These are phyloP conservation scores for Phytophthora litchii DNA, from an alignment of 352 stramenopile genomes.

Conservation along the genomic window DNA sequence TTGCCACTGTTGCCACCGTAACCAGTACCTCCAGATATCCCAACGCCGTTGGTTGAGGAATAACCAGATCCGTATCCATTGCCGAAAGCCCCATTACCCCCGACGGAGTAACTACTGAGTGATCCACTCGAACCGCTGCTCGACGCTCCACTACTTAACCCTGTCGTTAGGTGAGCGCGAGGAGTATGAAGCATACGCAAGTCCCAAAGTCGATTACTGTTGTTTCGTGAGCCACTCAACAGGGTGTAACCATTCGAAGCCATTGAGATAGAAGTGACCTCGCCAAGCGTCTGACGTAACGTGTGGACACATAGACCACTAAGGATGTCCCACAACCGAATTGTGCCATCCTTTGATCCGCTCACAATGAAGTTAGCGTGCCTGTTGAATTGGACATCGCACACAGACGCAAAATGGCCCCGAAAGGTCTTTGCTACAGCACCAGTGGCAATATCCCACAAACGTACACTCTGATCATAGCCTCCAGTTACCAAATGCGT, in stretches of 20 bases:
- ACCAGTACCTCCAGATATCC: constrained; percentile 20
- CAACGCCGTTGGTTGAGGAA: constrained; percentile 25
- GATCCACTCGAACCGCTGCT: constrained; percentile 35
- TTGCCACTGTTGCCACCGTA: constrained; percentile 35
- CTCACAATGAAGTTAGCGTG: constrained; percentile 89
- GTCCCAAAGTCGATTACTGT: constrained; percentile 90
- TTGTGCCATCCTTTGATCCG: constrained; percentile 86
- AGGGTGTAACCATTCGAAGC: constrained; percentile 82
- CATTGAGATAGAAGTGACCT: constrained; percentile 88
- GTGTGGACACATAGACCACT: constrained; percentile 89
- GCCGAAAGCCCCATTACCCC: constrained; percentile 13
- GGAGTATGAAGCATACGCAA: constrained; percentile 86
- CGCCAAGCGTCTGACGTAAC: constrained; percentile 80
- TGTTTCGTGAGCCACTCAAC: constrained; percentile 85
- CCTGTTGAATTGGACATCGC: constrained; percentile 88
- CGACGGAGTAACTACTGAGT: constrained; percentile 29
- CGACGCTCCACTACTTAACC: constrained; percentile 28
- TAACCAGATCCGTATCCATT: constrained; percentile 31
- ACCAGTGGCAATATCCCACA: constrained; percentile 85
- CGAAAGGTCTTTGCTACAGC: constrained; percentile 79
- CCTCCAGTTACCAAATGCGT: constrained; percentile 87
- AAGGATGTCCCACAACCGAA: constrained; percentile 89
- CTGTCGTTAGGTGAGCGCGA: constrained; percentile 58
- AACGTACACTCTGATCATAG: constrained; percentile 87
- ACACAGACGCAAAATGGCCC: constrained; percentile 82